A percentile compares a stretch with the other conserved stretches of the same genome.
Evolutionary conservation across 495 filamentous ascomycete genomes (phyloP).

Genomic region (Podospora bellae-mahoneyi): DNA sequence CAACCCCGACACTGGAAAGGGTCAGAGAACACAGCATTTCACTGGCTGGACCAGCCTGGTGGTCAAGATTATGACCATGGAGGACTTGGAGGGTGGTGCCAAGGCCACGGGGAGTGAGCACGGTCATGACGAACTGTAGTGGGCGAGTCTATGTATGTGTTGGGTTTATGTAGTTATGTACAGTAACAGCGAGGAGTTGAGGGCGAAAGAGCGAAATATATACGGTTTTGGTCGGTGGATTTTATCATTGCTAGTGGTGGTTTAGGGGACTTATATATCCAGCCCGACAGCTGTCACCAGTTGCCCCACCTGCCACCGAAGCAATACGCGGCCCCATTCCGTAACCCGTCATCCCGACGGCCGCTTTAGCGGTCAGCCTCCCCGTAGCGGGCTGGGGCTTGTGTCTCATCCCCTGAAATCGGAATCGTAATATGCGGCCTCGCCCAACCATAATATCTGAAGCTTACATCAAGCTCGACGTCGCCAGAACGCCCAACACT

Average conservation of each 20-base stretch:
- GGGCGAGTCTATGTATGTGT: not conserved
- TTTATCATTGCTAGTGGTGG: not conserved
- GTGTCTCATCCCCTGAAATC: not conserved
- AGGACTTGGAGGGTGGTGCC: constrained; percentile 30
- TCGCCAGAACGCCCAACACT: not conserved
- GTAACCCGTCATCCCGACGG: not conserved
- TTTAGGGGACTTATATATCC: not conserved
- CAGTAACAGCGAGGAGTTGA: not conserved
- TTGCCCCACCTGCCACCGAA: not conserved
- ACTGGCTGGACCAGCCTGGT: constrained; percentile 97
- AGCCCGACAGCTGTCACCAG: not conserved
- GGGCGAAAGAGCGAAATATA: not conserved
- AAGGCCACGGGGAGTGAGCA: constrained; percentile 12
- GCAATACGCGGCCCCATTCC: not conserved
- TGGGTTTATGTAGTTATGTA: not conserved
- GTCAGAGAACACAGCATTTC: constrained; percentile 96
- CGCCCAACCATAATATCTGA: not conserved
- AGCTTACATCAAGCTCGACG: not conserved
- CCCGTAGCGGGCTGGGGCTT: not conserved
- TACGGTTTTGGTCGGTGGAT: not conserved
- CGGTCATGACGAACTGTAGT: constrained; percentile 37
- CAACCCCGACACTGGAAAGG: constrained; percentile 85
- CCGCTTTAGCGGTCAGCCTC: not conserved
- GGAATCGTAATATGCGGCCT: not conserved
- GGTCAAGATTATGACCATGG: constrained; percentile 95